These are phyloP conservation scores for Pseudognaphalium luteoalbum DNA, from an alignment of 129 eudicot genomes.

Conservation along the genomic window DNA sequence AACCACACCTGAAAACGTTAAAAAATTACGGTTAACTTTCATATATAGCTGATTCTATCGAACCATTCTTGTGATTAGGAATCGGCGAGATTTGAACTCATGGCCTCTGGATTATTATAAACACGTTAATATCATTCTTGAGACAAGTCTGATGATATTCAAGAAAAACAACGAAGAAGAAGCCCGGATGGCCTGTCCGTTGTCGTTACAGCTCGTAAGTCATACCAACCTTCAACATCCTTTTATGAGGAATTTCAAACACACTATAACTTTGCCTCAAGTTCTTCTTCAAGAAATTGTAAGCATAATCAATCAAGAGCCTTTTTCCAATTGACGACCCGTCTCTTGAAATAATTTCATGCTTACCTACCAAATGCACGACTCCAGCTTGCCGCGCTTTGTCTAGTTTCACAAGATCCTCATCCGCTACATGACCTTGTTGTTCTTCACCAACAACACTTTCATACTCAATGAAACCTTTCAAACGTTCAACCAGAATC, in stretches of 20 bases:
- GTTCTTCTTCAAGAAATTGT: constrained; percentile 66
- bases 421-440: constrained; percentile 30
- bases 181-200: constrained; percentile 1
- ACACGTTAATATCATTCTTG: not conserved
- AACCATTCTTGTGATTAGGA: not conserved
- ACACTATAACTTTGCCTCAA: constrained; percentile 55
- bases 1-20: not conserved
- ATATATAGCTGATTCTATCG: not conserved
- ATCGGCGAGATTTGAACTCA: not conserved
- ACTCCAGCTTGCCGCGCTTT: constrained; percentile 56
- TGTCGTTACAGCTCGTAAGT: constrained; percentile 50
- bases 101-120: not conserved
- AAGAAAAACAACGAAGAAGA: not conserved
- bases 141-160: not conserved
- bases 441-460: constrained; percentile 8
- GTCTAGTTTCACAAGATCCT: constrained; percentile 50
- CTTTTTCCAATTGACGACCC: constrained; percentile 51
- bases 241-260: constrained; percentile 70
- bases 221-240: constrained; percentile 87
- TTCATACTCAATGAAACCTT: constrained; percentile 38
- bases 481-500: constrained; percentile 50
- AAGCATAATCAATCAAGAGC: constrained; percentile 68
- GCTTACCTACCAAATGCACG: constrained; percentile 76
- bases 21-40: no score
- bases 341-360: constrained; percentile 53